These are phyloP conservation scores for Neoboletus subvelutipes DNA, from an alignment of 768 basidiomycete species.

Conservation along the genomic window DNA sequence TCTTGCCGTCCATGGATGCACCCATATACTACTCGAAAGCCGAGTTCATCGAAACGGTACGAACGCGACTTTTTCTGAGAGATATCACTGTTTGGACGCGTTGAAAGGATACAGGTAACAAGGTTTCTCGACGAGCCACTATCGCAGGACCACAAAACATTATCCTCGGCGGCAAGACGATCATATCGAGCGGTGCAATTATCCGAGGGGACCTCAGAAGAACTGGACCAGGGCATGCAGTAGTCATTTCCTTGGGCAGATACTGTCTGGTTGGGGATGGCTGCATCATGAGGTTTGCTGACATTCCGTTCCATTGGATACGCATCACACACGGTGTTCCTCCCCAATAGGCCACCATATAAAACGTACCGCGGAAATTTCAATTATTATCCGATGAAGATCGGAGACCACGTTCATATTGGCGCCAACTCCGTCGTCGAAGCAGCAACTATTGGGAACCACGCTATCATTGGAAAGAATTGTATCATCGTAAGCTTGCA, in stretches of 20 bases:
- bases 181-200: conserved; percentile 87
- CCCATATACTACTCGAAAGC: conserved; percentile 77
- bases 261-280: conserved; percentile 92
- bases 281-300: conserved; percentile 77
- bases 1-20: conserved; percentile 52
- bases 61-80: conserved; percentile 11
- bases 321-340: not conserved
- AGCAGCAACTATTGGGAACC: conserved; percentile 91
- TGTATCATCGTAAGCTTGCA: conserved; percentile 77
- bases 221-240: conserved; percentile 88
- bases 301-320: not conserved
- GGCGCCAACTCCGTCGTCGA: conserved; percentile 88
- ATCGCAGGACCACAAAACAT: conserved; percentile 96
- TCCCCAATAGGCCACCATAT: conserved; percentile 65
- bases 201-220: conserved; percentile 92
- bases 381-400: conserved; percentile 98
- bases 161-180: conserved; percentile 94
- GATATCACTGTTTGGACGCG: conserved; percentile 4
- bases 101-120: conserved; percentile 88
- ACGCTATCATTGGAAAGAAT: conserved; percentile 93
- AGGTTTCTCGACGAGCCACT: conserved; percentile 87
- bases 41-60: conserved; percentile 88
- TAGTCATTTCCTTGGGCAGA: conserved; percentile 89
- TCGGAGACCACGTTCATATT: conserved; percentile 94
- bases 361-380: conserved; percentile 89